phyloP scores from a whole-genome alignment of 2,329 filamentous ascomycete genomes.

The Trematosphaeria pertusa region DNA sequence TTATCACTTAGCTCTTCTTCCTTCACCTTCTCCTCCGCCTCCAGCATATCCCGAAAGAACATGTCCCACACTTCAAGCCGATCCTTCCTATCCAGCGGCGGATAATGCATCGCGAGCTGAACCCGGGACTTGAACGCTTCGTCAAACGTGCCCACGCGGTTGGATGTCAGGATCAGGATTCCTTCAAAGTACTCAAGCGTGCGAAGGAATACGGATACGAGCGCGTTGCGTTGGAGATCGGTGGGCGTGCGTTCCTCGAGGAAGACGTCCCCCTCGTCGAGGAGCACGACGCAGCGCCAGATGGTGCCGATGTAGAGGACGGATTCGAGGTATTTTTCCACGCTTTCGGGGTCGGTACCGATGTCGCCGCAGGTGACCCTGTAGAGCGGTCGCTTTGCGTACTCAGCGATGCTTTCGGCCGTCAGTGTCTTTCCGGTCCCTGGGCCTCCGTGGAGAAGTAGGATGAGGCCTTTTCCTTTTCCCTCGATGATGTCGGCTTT shows the following conservation, averaged over 20 bases:
- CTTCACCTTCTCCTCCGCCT: slow-evolving; percentile 6
- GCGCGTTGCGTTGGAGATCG: slow-evolving; percentile 23
- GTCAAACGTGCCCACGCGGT: slow-evolving; percentile 49
- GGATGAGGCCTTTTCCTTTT: slow-evolving; percentile 13
- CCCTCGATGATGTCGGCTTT: slow-evolving; percentile 34
- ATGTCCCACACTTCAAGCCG: slow-evolving; percentile 50
- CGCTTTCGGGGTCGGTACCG: slow-evolving; percentile 47
- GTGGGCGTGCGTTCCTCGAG: slow-evolving; percentile 54
- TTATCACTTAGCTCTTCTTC: slow-evolving; percentile 30
- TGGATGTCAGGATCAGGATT: slow-evolving; percentile 53
- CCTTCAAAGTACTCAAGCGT: slow-evolving; percentile 52
- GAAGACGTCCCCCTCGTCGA: slow-evolving; percentile 61
- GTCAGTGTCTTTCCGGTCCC: slow-evolving; percentile 17
- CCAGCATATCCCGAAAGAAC: neutral
- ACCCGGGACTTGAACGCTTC: slow-evolving; percentile 45
- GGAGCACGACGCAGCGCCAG: slow-evolving; percentile 59
- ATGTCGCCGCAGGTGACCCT: slow-evolving; percentile 45
- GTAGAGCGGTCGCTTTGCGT: slow-evolving; percentile 10
- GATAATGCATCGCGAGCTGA: slow-evolving; percentile 55
- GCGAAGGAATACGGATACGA: slow-evolving; percentile 38
- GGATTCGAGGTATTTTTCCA: slow-evolving; percentile 54
- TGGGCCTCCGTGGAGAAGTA: slow-evolving; percentile 12
- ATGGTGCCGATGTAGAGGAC: slow-evolving; percentile 47
- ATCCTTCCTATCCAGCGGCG: slow-evolving; percentile 49
- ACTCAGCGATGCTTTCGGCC: slow-evolving; percentile 11